Evolutionary conservation across 1,139 yeast genomes (phyloP).

Genomic region (Candida tropicalis): DNA sequence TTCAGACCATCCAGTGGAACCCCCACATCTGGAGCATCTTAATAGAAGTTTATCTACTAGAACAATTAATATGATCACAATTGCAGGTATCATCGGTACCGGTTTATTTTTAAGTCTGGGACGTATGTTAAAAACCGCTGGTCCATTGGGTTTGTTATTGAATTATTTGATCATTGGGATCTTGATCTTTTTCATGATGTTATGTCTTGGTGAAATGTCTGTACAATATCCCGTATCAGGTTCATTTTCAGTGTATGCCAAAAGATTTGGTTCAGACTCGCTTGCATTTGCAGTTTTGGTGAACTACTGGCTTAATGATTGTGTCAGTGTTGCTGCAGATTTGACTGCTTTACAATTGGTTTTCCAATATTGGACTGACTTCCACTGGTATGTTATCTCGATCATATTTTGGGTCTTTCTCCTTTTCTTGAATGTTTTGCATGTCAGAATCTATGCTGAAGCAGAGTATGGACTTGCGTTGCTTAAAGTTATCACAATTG

Average conservation of each 20-base stretch:
- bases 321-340: constrained; percentile 63
- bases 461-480: constrained; percentile 44
- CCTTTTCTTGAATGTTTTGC: constrained; percentile 52
- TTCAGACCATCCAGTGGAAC: background rate
- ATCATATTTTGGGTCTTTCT: constrained; percentile 61
- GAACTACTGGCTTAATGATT: constrained; percentile 70
- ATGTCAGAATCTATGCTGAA: constrained; percentile 52
- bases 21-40: constrained; percentile 29
- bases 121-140: constrained; percentile 58
- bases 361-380: constrained; percentile 62
- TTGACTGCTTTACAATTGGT: constrained; percentile 62
- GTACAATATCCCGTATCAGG: constrained; percentile 65
- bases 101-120: constrained; percentile 71
- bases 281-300: constrained; percentile 63
- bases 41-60: constrained; percentile 51
- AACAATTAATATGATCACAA: constrained; percentile 62
- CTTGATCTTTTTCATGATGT: constrained; percentile 61
- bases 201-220: constrained; percentile 66
- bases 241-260: constrained; percentile 61
- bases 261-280: constrained; percentile 61
- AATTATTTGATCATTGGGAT: constrained; percentile 62
- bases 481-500: constrained; percentile 40
- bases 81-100: constrained; percentile 71
- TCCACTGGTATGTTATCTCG: constrained; percentile 60
- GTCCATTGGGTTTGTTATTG: constrained; percentile 63